phyloP scores from a whole-genome alignment of 441 rosid species.

The Adansonia rubrostipa region DNA sequence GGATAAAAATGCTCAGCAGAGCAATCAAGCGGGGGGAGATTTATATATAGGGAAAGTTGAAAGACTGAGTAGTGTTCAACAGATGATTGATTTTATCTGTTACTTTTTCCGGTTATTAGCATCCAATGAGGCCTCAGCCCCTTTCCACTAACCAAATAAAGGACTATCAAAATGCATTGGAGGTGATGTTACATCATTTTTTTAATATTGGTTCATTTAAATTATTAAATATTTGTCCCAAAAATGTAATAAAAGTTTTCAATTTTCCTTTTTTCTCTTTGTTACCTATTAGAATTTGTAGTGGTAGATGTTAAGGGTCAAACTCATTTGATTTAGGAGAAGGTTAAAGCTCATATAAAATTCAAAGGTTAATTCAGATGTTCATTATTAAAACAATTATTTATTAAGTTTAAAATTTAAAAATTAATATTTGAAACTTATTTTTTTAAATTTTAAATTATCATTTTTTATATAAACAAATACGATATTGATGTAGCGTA shows the following conservation, averaged over 20 bases:
- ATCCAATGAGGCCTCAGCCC: neutral
- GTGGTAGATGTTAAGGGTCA: too few species aligned
- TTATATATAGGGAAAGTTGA: constrained; percentile 1
- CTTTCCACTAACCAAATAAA: neutral
- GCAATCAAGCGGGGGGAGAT: constrained; percentile 12
- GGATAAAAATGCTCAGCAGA: neutral
- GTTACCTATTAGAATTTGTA: too few species aligned
- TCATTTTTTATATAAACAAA: too few species aligned
- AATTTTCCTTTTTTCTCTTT: neutral
- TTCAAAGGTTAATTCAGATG: too few species aligned
- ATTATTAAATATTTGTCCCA: neutral
- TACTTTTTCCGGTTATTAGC: neutral
- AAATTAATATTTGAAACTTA: too few species aligned
- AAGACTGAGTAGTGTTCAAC: neutral
- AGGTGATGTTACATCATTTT: neutral
- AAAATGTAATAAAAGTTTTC: neutral
- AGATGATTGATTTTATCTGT: constrained; percentile 11
- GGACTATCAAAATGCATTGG: neutral
- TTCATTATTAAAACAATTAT: too few species aligned
- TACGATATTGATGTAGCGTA: too few species aligned
- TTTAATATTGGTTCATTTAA: neutral
- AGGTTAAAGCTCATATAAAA: neutral
- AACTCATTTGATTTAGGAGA: too few species aligned
- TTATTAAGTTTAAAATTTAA: too few species aligned
- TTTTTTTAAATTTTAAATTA: too few species aligned